phyloP scores from a whole-genome alignment of 768 basidiomycete species.

The Postia placenta region DNA sequence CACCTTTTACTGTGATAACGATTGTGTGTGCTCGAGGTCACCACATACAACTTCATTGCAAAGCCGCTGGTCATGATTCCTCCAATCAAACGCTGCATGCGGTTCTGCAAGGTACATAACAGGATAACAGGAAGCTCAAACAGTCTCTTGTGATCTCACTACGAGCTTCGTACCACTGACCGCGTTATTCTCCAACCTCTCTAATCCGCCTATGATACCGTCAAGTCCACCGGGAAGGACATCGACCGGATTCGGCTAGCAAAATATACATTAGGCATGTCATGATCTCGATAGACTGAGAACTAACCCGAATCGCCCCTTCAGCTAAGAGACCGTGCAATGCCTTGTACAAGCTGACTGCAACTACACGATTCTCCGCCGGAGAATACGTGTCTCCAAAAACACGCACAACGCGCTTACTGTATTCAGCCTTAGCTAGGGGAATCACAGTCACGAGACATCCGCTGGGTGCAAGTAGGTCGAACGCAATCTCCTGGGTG shows the following conservation, averaged over 20 bases:
- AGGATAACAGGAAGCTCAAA: too few species aligned
- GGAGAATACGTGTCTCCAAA: constrained; percentile 1
- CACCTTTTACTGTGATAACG: too few species aligned
- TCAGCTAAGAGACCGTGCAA: constrained; percentile 10
- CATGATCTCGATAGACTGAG: too few species aligned
- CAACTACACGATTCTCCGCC: neutral
- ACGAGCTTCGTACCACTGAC: constrained; percentile 24
- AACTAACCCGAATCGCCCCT: constrained; percentile 11
- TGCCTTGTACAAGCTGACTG: constrained; percentile 7
- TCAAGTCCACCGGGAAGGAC: constrained; percentile 20
- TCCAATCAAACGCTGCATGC: too few species aligned
- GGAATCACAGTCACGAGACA: constrained; percentile 11
- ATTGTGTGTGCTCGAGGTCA: too few species aligned
- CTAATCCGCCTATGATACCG: constrained; percentile 17
- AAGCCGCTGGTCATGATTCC: too few species aligned
- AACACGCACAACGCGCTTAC: neutral
- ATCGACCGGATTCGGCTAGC: constrained; percentile 21
- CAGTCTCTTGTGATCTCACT: constrained; percentile 19
- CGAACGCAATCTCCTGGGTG: constrained; percentile 17
- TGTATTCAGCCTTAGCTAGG: neutral
- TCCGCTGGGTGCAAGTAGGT: constrained; percentile 17
- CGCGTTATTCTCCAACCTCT: constrained; percentile 11
- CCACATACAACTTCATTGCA: too few species aligned
- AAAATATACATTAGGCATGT: neutral
- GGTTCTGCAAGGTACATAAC: too few species aligned